Evolutionary conservation across 2,329 filamentous ascomycete genomes (phyloP), one percentile per base, ranked within the genome.

Genomic region (Exophiala lecanii-corni): DNA sequence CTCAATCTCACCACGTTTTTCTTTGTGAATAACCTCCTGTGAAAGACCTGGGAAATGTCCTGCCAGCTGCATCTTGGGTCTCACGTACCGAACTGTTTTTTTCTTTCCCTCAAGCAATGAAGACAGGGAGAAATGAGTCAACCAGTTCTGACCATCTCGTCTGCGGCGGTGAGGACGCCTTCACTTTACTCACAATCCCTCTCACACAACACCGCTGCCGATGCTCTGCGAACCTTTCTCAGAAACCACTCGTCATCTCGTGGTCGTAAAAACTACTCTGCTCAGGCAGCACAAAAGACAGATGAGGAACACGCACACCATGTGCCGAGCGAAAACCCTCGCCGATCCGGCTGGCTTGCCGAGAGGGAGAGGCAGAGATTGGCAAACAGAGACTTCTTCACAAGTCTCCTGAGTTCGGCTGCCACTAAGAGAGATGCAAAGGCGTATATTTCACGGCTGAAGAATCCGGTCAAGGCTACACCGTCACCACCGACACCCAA

Each of bases 361-460:
- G 62, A 59, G 21, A 62, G 62, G 18, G 67, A 67, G 9, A 66
- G 62, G 47, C 66, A 71, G 54, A 70, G 69, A 51, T 51, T 66
- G 49, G 59, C 67, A 19, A 67, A 71, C 50, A 64, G 89, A 83
- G 87, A 95, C 59, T 84, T 95, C 57, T 82, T 94, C 56, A 75
- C 94, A 21, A 89, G 88, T 12, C 78, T 97, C 3, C 73, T 98
- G 21, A 87, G 86, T 58, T 88, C 89, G 13, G 88, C 89, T 9
- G 86, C 89, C 4, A 96, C 91, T 0, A 94, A 89, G 65, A 81
- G 92, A 57, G 92, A 98, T 68, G 89, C 89, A 36, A 89, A 86
- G 64, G 82, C 86, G 26, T 98, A 96, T 60, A 75, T 98, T 12
- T 84, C 92, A 55, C 89, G 88, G 49, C 94, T 96, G 62, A 82